Percentiles rank a stretch among this genome's conserved stretches.
phyloP scores from a whole-genome alignment of 345 rosid genomes.

The Citropsis articulata region DNA sequence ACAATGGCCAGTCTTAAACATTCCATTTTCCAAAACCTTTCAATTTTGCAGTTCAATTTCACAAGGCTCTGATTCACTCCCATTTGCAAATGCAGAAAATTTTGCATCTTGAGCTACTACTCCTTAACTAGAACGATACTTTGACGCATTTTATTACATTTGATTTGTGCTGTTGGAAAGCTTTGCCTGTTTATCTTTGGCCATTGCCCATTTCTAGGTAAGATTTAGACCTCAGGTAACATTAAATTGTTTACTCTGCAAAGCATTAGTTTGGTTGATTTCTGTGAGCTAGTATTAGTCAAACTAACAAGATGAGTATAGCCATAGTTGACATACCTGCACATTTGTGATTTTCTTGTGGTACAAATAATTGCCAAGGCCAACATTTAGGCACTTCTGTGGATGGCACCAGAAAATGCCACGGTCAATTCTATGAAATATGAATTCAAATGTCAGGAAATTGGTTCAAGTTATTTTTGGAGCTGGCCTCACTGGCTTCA shows the following conservation, averaged over 20 bases:
- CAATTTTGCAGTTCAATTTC: not conserved
- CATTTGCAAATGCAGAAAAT: too few relatives aligned
- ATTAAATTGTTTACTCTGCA: not conserved
- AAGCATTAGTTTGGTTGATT: not conserved
- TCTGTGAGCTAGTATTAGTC: not conserved
- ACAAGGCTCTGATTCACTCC: not conserved
- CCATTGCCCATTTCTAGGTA: not conserved
- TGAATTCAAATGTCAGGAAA: constrained; percentile 2
- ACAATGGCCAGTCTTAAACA: not conserved
- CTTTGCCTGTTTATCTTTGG: not conserved
- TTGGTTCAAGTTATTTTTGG: not conserved
- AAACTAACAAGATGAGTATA: not conserved
- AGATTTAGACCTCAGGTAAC: too few relatives aligned
- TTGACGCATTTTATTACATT: not conserved
- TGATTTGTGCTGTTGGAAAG: not conserved
- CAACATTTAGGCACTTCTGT: not conserved
- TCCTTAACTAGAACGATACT: not conserved
- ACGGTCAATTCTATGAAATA: not conserved
- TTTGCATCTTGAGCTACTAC: too few relatives aligned
- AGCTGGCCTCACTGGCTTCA: not conserved
- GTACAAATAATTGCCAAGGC: not conserved
- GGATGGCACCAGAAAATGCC: not conserved
- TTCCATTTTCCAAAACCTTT: not conserved
- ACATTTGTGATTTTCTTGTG: not conserved
- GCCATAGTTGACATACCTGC: not conserved